Conservation (phyloP, 1,139 yeast species). For the Saccharomyces hybrid region DNA sequence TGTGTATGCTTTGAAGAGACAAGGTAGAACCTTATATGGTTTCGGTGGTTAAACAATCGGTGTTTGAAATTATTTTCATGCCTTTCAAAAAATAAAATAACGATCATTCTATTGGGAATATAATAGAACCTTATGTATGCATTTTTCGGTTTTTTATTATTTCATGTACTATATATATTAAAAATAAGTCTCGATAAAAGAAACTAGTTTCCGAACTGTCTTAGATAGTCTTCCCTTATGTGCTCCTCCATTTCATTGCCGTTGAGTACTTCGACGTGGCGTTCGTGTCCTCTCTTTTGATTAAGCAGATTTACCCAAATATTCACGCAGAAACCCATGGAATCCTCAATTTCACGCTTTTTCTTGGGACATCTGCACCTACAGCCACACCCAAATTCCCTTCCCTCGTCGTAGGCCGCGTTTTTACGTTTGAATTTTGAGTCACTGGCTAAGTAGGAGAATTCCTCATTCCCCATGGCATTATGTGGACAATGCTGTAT, state of each 20-base stretch:
- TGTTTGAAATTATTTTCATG: not conserved
- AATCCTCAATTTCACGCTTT: slow-evolving; percentile 38
- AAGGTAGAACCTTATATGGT: slow-evolving; percentile 99
- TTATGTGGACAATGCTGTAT: slow-evolving; percentile 81
- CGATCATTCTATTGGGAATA: slow-evolving; percentile 1
- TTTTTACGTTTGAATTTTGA: slow-evolving; percentile 8
- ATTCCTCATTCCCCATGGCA: slow-evolving; percentile 32
- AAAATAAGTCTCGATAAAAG: not conserved
- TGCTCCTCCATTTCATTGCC: not conserved
- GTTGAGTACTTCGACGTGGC: not conserved
- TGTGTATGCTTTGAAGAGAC: slow-evolving; percentile 99
- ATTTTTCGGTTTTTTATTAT: slow-evolving; percentile 18
- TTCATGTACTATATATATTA: not conserved
- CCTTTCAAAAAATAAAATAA: not conserved
- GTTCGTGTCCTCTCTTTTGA: slow-evolving; percentile 14
- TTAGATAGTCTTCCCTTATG: slow-evolving; percentile 1
- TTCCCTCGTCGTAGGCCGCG: slow-evolving; percentile 1
- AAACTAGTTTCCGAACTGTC: not conserved
- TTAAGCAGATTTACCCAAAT: slow-evolving; percentile 34
- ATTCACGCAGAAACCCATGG: slow-evolving; percentile 34
- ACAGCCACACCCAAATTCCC: slow-evolving; percentile 3
- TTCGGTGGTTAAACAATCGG: slow-evolving; percentile 78
- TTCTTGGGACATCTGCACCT: slow-evolving; percentile 5
- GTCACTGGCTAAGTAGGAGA: slow-evolving; percentile 37
- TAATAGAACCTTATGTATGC: slow-evolving; percentile 4